A percentile compares a stretch with the other conserved stretches of the same genome.
These are phyloP conservation scores for Podaxis carcinomalis DNA, from an alignment of 768 basidiomycete genomes.

Conservation along the genomic window DNA sequence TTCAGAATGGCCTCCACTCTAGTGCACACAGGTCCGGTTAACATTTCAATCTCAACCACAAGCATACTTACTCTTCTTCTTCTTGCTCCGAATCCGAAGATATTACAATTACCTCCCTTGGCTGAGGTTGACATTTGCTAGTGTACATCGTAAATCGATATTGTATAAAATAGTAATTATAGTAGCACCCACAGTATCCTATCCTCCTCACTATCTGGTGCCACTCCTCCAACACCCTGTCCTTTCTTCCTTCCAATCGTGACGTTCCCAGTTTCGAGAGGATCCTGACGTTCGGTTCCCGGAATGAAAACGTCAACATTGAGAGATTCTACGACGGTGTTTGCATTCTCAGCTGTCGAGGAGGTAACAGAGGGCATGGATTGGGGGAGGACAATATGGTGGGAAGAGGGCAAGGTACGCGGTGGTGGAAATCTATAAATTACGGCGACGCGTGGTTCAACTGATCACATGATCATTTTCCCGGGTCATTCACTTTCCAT, in stretches of 20 bases:
- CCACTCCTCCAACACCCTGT: constrained; percentile 22
- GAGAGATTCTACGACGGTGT: neutral
- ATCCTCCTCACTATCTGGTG: constrained; percentile 51
- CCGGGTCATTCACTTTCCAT: neutral
- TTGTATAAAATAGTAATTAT: neutral
- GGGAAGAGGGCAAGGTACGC: neutral
- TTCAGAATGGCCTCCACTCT: neutral
- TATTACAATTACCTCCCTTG: constrained; percentile 47
- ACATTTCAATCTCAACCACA: neutral
- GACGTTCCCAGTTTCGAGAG: neutral
- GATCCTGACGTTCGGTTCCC: neutral
- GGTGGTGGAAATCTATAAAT: neutral
- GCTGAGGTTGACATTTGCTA: constrained; percentile 1
- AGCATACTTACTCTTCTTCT: neutral
- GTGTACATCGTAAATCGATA: neutral
- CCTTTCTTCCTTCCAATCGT: neutral
- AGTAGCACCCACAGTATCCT: constrained; percentile 24
- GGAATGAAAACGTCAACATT: neutral
- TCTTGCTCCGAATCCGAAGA: constrained; percentile 41
- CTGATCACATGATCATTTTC: constrained; percentile 3
- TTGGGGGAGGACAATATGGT: neutral
- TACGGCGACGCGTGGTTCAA: constrained; percentile 11
- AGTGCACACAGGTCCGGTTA: neutral
- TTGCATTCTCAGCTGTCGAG: neutral
- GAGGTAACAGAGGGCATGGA: neutral